phyloP scores from a whole-genome alignment of 768 basidiomycete genomes.

The Gyrodon lividus region DNA sequence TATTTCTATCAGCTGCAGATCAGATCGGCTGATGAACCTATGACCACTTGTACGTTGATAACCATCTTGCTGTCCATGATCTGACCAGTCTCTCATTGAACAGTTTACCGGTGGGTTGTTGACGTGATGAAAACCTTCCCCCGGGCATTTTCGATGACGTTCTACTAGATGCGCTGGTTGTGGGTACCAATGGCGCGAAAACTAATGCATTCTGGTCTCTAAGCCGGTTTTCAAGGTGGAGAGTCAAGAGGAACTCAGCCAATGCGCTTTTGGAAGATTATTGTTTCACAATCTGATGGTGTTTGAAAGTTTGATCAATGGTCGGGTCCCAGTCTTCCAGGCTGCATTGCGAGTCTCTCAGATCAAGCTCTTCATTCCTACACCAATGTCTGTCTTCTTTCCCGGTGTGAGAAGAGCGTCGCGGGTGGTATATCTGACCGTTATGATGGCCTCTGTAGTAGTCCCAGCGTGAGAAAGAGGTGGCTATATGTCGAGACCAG shows the following conservation, averaged over 20 bases:
- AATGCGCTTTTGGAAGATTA: neutral
- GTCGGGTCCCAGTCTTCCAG: neutral
- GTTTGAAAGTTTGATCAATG: too few species aligned
- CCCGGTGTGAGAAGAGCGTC: neutral
- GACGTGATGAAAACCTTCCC: neutral
- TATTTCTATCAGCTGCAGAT: constrained; percentile 98
- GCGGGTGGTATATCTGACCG: neutral
- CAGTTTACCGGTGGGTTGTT: constrained; percentile 60
- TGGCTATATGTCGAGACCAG: constrained; percentile 2
- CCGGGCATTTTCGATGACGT: neutral
- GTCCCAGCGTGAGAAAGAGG: constrained; percentile 25
- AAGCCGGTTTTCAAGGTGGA: neutral
- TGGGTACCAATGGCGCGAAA: constrained; percentile 70
- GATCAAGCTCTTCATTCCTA: neutral
- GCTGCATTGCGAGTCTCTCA: neutral
- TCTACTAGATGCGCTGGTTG: constrained; percentile 56
- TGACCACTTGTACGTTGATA: constrained; percentile 50
- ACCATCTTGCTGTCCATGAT: neutral
- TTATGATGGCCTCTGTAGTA: neutral
- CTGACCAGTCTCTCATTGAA: constrained; percentile 2
- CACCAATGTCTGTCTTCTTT: neutral
- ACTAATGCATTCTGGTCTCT: constrained; percentile 32
- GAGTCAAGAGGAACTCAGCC: neutral
- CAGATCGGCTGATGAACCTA: constrained; percentile 88
- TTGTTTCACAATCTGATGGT: too few species aligned